Evolutionary conservation across 2,329 filamentous ascomycete genomes (phyloP), one percentile per base, ranked within the genome.

Genomic region (Botryotinia convoluta): DNA sequence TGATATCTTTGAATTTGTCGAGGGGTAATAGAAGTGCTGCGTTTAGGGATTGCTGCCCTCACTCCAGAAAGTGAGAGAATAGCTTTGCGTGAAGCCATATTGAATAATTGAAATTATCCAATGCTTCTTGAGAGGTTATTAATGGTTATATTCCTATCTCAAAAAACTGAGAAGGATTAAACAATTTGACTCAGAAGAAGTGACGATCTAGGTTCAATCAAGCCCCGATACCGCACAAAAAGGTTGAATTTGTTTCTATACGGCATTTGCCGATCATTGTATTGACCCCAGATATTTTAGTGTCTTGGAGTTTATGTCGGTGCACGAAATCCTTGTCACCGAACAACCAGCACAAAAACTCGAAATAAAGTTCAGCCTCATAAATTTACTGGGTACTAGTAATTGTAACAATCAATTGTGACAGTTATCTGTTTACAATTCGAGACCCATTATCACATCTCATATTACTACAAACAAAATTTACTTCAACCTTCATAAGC

Each of bases 1-100:
- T 85, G 83, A 67, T 78, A 65, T 73, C 77, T 77, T 45, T 75
- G 64, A 39, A 75, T 72, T 73, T 79, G 76, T 65, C 74, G 74
- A 68, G 78, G 60, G 72, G 76, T 60, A 67, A 76, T 57, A 54
- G 72, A 72, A 35, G 77, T 71, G n/a, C 65, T 74, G 61, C 76
- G 73, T 59, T 76, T 63, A n/a, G 76, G 74, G 59, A 77, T 72
- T 63, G 77, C 76, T 57, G 77, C 72, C 29, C 77, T 76, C 22
- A 65, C 29, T 39, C 74, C 74, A 39, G 78, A 59, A 20, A 81
- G 76, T 26, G 78, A 74, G 44, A 79, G 74, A 48, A 81, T 62
- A 45, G 79, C 79, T 77, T 76, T 79, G 75, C 78, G 77, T 65
- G 78, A 79, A 67, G 80, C 78, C 80, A 81, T 81, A 32, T 37